A percentile compares a stretch with the other conserved stretches of the same genome.
Conservation (phyloP, 2,329 filamentous ascomycete genomes). For the Talaromyces islandicus region DNA sequence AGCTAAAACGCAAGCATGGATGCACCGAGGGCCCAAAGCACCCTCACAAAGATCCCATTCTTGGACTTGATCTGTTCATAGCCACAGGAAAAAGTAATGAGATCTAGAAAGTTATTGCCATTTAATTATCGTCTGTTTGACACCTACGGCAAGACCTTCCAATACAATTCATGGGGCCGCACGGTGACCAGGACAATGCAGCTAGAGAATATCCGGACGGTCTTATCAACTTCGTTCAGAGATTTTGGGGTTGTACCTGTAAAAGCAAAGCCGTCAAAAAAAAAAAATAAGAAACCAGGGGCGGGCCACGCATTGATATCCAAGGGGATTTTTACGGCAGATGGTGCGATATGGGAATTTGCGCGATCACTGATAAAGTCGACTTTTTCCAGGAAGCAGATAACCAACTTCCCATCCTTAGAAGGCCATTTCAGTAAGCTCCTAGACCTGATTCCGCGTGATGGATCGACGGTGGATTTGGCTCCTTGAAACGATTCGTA, state of each 20-base stretch:
- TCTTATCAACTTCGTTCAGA: background rate
- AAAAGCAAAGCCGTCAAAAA: background rate
- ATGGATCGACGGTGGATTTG: constrained; percentile 33
- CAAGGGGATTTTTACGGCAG: constrained; percentile 57
- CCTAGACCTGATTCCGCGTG: constrained; percentile 50
- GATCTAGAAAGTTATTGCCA: background rate
- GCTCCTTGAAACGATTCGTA: constrained; percentile 52
- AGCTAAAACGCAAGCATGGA: background rate
- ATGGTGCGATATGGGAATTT: constrained; percentile 59
- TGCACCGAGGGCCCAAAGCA: background rate
- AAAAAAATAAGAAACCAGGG: background rate
- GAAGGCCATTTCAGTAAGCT: constrained; percentile 56
- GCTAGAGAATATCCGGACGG: background rate
- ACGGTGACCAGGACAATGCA: background rate
- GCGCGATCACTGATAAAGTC: background rate
- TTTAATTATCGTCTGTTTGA: background rate
- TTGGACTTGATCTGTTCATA: background rate
- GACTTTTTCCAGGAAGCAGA: constrained; percentile 29
- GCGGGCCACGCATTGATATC: background rate
- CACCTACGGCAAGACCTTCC: background rate
- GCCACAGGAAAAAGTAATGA: background rate
- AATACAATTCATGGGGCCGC: background rate
- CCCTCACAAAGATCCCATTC: background rate
- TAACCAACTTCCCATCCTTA: constrained; percentile 52
- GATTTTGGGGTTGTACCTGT: background rate